Base-by-base conservation (phyloP, 2,329 filamentous ascomycete genomes). In the Phaeosphaeria sp. region DNA sequence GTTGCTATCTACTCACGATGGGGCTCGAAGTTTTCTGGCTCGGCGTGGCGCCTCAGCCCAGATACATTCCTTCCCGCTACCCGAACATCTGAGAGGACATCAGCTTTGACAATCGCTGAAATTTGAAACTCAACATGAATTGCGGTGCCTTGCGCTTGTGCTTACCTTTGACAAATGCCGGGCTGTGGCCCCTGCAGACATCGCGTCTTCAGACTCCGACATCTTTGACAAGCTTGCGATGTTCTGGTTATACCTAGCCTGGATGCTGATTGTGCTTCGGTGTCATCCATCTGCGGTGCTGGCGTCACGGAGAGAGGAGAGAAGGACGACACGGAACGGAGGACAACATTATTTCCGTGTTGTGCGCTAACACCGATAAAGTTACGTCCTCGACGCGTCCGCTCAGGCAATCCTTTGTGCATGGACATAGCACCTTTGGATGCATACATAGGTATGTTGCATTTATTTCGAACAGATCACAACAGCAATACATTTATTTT, bases 1-100 rank as follows among this genome's bases (percentile, higher is more conserved):
- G 15, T 15, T 47, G 24, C n/a, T n/a, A n/a, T 33, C 13, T 49
- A 45, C 73, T 63, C 64, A 75, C 73, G 73, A 76, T 33, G 73
- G 73, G 15, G 72, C 73, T 21, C 73, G 68, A 11, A 60, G 43
- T 47, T 69, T 68, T 44, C 66, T 68, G 9, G 64, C 57, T 43
- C 69, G 64, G 6, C 73, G 69, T 25, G 69, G 66, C 6, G 55
- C 54, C n/a, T 76, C 73, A 2, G 73, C 67, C 74, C 74, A 76
- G 2, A 54, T 56, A 49, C 74, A 76, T 7, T 74, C 71, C 27
- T 65, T 67, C n/a, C 63, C 61, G 11, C 66, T 59, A 39, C 55
- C 45, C 20, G 63, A 60, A 40, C 74, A 76, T 49, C 73, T 76
- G 27, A 15, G 15, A 5, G 20, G 6, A 15, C 18, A 25, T 65